Percentiles rank a stretch among this genome's conserved stretches.
These are phyloP conservation scores for Chondrostereum purpureum DNA, from an alignment of 1,284 basidiomycete species.

Conservation along the genomic window DNA sequence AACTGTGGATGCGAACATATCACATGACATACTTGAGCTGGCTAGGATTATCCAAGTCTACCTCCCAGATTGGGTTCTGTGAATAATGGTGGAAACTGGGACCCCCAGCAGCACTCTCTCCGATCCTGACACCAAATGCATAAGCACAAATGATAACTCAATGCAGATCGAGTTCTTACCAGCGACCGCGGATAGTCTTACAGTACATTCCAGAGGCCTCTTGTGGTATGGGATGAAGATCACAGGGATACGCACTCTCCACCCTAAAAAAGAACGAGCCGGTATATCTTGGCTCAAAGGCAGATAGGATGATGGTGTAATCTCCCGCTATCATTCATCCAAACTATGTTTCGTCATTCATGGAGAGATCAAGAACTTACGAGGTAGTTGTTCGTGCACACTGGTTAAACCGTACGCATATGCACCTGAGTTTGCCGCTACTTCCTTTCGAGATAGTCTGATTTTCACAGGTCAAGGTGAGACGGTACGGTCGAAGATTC, in stretches of 20 bases:
- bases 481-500: too few species aligned
- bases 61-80: constrained; percentile 63
- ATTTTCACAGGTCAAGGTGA: too few species aligned
- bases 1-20: too few species aligned
- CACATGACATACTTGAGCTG: constrained; percentile 54
- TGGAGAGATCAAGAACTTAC: too few species aligned
- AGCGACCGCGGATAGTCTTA: constrained; percentile 58
- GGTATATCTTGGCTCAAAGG: constrained; percentile 69
- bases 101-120: constrained; percentile 53
- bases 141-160: too few species aligned
- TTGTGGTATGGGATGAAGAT: constrained; percentile 72
- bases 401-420: constrained; percentile 79
- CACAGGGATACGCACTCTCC: constrained; percentile 57
- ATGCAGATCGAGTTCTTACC: constrained; percentile 58
- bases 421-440: constrained; percentile 69
- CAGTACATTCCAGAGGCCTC: constrained; percentile 92
- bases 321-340: constrained; percentile 53
- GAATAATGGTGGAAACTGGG: constrained; percentile 58
- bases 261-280: constrained; percentile 62
- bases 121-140: constrained; percentile 36
- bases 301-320: constrained; percentile 79
- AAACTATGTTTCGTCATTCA: too few species aligned
- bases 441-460: constrained; percentile 59
- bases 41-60: constrained; percentile 47
- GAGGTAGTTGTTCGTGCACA: constrained; percentile 41